These are phyloP conservation scores for Termitomyces sp. DNA, from an alignment of 768 basidiomycete species.

Conservation along the genomic window DNA sequence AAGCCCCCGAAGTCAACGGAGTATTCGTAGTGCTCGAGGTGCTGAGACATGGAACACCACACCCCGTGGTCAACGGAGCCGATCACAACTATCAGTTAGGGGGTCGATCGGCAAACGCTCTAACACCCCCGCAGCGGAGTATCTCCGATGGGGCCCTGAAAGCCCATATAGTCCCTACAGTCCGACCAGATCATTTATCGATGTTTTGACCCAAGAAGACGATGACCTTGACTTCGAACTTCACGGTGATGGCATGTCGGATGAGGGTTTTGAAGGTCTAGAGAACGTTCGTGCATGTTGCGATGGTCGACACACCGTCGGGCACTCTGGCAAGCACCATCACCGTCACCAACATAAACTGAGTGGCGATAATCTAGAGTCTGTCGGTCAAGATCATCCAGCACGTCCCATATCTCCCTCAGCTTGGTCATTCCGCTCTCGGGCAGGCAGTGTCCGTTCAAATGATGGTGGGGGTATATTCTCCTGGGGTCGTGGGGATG, in stretches of 20 bases:
- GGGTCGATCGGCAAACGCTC: constrained; percentile 80
- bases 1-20: constrained; percentile 74
- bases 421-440: constrained; percentile 82
- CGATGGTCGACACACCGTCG: constrained; percentile 83
- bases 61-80: constrained; percentile 70
- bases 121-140: constrained; percentile 90
- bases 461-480: constrained; percentile 66
- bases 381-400: constrained; percentile 38
- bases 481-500: constrained; percentile 58
- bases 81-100: constrained; percentile 69
- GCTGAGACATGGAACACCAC: constrained; percentile 71
- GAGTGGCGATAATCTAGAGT: constrained; percentile 42
- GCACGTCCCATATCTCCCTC: constrained; percentile 64
- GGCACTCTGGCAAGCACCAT: constrained; percentile 47
- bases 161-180: constrained; percentile 77
- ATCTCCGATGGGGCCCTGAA: constrained; percentile 75
- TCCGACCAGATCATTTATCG: constrained; percentile 64
- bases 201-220: constrained; percentile 39
- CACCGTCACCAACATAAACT: constrained; percentile 52
- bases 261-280: constrained; percentile 83
- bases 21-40: constrained; percentile 50
- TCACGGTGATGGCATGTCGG: constrained; percentile 65
- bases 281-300: constrained; percentile 95
- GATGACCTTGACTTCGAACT: constrained; percentile 81
- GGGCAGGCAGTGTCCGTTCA: constrained; percentile 67